Percentiles rank a stretch among this genome's conserved stretches.
Conservation (phyloP, 2,329 filamentous ascomycete genomes). For the Lasiodiplodia hormozganensis region DNA sequence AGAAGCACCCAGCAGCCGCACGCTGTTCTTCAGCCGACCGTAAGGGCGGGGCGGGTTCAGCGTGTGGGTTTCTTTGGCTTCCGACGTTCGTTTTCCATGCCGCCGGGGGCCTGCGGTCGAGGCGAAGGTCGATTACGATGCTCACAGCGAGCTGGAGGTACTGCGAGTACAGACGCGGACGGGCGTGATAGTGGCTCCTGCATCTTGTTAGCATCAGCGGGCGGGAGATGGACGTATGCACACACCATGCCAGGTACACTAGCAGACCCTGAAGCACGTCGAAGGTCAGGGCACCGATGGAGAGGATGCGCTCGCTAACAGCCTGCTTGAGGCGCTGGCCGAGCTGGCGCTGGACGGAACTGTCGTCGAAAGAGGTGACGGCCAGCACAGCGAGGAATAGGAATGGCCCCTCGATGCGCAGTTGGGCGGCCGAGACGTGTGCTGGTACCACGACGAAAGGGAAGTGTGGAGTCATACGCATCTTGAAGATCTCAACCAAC, state of each 20-base stretch:
- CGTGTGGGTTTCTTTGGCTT: not conserved
- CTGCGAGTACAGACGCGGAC: constrained; percentile 41
- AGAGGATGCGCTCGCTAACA: constrained; percentile 42
- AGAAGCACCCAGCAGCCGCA: not conserved
- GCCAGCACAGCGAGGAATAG: constrained; percentile 46
- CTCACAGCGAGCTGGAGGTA: constrained; percentile 42
- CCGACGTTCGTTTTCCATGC: constrained; percentile 33
- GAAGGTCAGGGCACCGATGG: constrained; percentile 44
- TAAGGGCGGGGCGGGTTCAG: not conserved
- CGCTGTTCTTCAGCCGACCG: not conserved
- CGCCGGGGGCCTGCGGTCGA: constrained; percentile 33
- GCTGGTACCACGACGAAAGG: constrained; percentile 37
- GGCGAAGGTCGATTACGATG: constrained; percentile 42
- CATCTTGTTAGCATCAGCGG: not conserved
- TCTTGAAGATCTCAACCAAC: not conserved
- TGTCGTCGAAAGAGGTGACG: constrained; percentile 35
- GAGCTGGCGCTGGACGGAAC: constrained; percentile 36
- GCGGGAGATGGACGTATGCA: not conserved
- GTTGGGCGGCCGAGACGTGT: constrained; percentile 25
- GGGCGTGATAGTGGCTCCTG: constrained; percentile 43
- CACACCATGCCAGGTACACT: constrained; percentile 46
- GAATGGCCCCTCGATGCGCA: constrained; percentile 41
- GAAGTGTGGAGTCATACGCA: constrained; percentile 30
- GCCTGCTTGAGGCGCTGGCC: constrained; percentile 39
- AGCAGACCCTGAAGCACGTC: constrained; percentile 51